phyloP scores from a whole-genome alignment of 2,329 filamentous ascomycete species.

The Torrubiellomyces zombiae region DNA sequence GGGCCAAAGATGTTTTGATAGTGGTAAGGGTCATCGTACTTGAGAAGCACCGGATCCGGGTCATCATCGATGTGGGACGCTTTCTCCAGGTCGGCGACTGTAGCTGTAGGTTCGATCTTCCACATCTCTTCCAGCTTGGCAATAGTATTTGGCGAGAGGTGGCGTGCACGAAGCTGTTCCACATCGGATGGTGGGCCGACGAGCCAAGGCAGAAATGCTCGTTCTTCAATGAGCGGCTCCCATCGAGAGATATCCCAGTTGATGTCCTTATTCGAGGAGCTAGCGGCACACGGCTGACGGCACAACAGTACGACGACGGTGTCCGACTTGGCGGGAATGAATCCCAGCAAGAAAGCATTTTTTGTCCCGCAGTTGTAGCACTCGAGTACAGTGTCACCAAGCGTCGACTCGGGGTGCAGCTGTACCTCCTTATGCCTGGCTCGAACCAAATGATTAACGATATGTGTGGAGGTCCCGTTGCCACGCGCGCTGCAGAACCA shows the following conservation, averaged over 20 bases:
- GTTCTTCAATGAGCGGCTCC: constrained; percentile 94
- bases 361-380: constrained; percentile 99
- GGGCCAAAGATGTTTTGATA: constrained; percentile 98
- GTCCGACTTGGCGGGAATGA: constrained; percentile 96
- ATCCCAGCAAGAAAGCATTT: constrained; percentile 93
- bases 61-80: constrained; percentile 86
- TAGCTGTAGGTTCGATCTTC: constrained; percentile 87
- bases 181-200: constrained; percentile 79
- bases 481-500: constrained; percentile 98
- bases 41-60: constrained; percentile 76
- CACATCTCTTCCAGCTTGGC: constrained; percentile 95
- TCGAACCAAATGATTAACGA: constrained; percentile 94
- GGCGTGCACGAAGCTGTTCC: constrained; percentile 86
- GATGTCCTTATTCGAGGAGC: constrained; percentile 96
- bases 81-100: constrained; percentile 82
- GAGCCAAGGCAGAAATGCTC: constrained; percentile 87
- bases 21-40: constrained; percentile 94
- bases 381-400: constrained; percentile 91
- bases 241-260: constrained; percentile 98
- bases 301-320: constrained; percentile 94
- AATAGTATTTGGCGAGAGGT: constrained; percentile 86
- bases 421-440: constrained; percentile 98
- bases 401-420: constrained; percentile 78
- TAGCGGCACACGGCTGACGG: constrained; percentile 87
- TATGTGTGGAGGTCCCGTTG: constrained; percentile 92